A percentile compares a stretch with the other conserved stretches of the same genome.
Evolutionary conservation across 306 rosid genomes (phyloP).

Genomic region (Prunus padus): DNA sequence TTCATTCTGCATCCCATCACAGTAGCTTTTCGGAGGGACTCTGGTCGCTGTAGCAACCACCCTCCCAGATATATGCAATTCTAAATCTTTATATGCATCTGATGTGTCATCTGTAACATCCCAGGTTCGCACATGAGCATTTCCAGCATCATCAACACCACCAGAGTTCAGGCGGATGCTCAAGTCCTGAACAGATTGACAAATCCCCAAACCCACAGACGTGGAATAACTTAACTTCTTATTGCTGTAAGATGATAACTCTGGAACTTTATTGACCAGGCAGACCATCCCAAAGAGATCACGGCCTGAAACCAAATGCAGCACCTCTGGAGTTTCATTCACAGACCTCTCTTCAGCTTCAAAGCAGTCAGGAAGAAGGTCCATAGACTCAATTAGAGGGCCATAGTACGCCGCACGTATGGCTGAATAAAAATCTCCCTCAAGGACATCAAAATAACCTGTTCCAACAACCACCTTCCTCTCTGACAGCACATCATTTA

Average conservation of each 20-base stretch:
- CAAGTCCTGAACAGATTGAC: slow-evolving; percentile 35
- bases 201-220: slow-evolving; percentile 31
- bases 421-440: slow-evolving; percentile 87
- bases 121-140: slow-evolving; percentile 24
- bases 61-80: slow-evolving; percentile 77
- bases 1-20: slow-evolving; percentile 37
- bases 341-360: slow-evolving; percentile 98
- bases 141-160: slow-evolving; percentile 30
- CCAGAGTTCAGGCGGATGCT: slow-evolving; percentile 30
- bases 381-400: slow-evolving; percentile 71
- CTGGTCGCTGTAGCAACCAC: slow-evolving; percentile 76
- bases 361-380: slow-evolving; percentile 82
- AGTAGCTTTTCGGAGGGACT: slow-evolving; percentile 49
- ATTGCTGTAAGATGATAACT: slow-evolving; percentile 41
- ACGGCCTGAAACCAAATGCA: slow-evolving; percentile 95
- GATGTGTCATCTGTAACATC: slow-evolving; percentile 33
- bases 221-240: slow-evolving; percentile 50
- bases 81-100: slow-evolving; percentile 73
- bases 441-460: slow-evolving; percentile 74
- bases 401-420: slow-evolving; percentile 83
- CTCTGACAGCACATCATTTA: slow-evolving; percentile 66
- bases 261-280: slow-evolving; percentile 45
- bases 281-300: slow-evolving; percentile 93
- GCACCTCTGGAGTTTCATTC: slow-evolving; percentile 79
- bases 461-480: slow-evolving; percentile 70